phyloP scores from a whole-genome alignment of 257 asterid genomes.

The Penstemon davidsonii region DNA sequence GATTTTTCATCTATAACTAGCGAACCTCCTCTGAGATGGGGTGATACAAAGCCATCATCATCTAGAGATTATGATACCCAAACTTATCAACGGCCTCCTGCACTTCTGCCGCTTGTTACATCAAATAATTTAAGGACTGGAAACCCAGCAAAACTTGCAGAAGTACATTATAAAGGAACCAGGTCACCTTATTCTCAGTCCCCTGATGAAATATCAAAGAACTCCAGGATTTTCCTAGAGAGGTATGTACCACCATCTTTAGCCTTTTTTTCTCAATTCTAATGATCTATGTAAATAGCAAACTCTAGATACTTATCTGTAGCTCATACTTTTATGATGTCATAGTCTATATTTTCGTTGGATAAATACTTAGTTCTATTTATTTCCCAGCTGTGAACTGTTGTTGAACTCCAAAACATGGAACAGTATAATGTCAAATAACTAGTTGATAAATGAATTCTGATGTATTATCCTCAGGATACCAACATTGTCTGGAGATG shows the following conservation, averaged over 20 bases:
- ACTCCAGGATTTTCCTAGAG: slow-evolving; percentile 38
- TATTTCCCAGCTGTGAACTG: slow-evolving; percentile 2
- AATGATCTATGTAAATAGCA: slow-evolving; percentile 1
- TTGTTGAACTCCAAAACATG: neutral
- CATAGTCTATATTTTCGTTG: neutral
- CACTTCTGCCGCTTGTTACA: slow-evolving; percentile 33
- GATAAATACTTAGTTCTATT: neutral
- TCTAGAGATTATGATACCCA: slow-evolving; percentile 41
- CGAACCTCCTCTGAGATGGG: slow-evolving; percentile 46
- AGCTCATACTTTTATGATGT: neutral
- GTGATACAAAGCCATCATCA: slow-evolving; percentile 29
- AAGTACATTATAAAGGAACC: slow-evolving; percentile 37
- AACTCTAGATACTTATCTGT: slow-evolving; percentile 6
- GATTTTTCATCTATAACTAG: slow-evolving; percentile 34
- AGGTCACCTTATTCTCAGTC: slow-evolving; percentile 42
- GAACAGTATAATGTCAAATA: neutral
- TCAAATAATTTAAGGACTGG: slow-evolving; percentile 32
- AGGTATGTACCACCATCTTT: slow-evolving; percentile 35
- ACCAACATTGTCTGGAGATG: neutral
- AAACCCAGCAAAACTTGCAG: slow-evolving; percentile 34
- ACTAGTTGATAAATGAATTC: slow-evolving; percentile 10
- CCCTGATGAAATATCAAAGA: slow-evolving; percentile 37
- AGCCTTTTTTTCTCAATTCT: neutral
- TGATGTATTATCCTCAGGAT: slow-evolving; percentile 15
- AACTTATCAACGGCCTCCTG: slow-evolving; percentile 42